These are phyloP conservation scores for Kokia cookei DNA, from an alignment of 441 rosid species.

Conservation along the genomic window DNA sequence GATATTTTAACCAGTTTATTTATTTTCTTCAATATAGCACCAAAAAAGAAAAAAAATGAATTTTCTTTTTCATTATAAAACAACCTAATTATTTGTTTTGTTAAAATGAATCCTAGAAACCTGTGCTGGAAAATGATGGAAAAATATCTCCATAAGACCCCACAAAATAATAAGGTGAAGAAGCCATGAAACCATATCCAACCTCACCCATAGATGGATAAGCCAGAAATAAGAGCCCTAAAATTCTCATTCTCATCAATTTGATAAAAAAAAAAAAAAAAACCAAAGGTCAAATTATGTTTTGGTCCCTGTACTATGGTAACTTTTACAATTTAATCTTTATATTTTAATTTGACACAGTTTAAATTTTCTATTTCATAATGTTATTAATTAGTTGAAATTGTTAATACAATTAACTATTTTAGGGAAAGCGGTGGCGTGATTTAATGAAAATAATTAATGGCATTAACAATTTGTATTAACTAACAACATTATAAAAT, in stretches of 20 bases:
- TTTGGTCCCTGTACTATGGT: not conserved
- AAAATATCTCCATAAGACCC: not conserved
- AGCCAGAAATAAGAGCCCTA: constrained; percentile 37
- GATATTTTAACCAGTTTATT: not conserved
- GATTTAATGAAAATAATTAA: not conserved
- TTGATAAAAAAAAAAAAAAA: not conserved
- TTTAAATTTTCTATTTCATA: not conserved
- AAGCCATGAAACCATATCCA: constrained; percentile 26
- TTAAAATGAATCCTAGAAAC: not conserved
- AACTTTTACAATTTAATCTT: not conserved
- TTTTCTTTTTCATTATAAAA: not conserved
- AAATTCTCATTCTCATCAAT: constrained; percentile 15
- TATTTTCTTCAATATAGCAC: not conserved
- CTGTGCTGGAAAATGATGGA: not conserved
- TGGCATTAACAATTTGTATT: not conserved
- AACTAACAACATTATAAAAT: not conserved
- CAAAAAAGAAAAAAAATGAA: not conserved
- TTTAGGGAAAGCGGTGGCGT: not conserved
- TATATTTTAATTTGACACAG: not conserved
- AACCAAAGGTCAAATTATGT: not conserved
- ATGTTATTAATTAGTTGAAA: not conserved
- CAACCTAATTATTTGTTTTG: not conserved
- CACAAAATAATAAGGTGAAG: constrained; percentile 16
- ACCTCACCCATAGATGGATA: constrained; percentile 22
- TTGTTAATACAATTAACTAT: not conserved